phyloP scores from a whole-genome alignment of 148 eudicot species.

The Hydrangea macrophylla region DNA sequence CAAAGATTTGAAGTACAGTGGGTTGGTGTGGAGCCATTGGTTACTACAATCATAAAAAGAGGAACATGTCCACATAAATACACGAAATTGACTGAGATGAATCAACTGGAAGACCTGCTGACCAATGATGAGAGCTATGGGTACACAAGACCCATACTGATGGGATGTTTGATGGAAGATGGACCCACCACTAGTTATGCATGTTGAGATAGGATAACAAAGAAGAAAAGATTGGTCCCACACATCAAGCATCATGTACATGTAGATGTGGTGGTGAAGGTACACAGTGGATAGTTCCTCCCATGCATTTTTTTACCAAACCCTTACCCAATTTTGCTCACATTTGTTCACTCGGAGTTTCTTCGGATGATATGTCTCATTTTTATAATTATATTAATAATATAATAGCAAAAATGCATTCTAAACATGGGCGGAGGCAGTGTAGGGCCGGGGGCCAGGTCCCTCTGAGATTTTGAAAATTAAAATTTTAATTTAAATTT shows the following conservation, averaged over 20 bases:
- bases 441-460: too few relatives aligned
- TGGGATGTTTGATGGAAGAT: background rate
- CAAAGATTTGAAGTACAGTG: background rate
- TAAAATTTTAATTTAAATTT: too few relatives aligned
- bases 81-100: too few relatives aligned
- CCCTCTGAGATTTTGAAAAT: too few relatives aligned
- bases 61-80: background rate
- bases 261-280: slow-evolving; percentile 10
- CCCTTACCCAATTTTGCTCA: too few relatives aligned
- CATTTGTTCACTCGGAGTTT: too few relatives aligned
- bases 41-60: too few relatives aligned
- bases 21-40: background rate
- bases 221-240: background rate
- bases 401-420: too few relatives aligned
- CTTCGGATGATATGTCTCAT: too few relatives aligned
- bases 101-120: background rate
- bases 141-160: background rate
- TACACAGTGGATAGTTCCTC: slow-evolving; percentile 16
- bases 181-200: background rate
- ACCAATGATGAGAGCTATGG: background rate
- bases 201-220: background rate
- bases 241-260: background rate
- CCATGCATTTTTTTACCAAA: slow-evolving; percentile 12
- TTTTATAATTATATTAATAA: too few relatives aligned
- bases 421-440: too few relatives aligned